Base-by-base conservation (phyloP, 2,329 filamentous ascomycete genomes). In the Aspergillus sp. region DNA sequence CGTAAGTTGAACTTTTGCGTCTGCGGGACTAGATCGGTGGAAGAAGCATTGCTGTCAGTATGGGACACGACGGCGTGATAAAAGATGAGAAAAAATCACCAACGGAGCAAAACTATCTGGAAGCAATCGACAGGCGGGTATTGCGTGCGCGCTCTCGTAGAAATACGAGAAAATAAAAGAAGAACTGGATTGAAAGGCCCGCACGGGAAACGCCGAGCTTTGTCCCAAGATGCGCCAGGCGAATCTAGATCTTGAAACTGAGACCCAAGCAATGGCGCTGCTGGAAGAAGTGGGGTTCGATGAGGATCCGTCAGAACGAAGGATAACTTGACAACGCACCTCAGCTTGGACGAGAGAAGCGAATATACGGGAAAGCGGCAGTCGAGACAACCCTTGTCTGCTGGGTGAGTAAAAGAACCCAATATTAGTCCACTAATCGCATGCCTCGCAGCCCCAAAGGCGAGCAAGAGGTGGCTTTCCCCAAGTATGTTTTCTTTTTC, bases 211-310 rank as follows among this genome's bases (percentile, higher is more conserved):
- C 48, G 49, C 39, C 60, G 51, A 62, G 60, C 59, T 48, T 22
- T 61, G 56, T 45, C 39, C 56, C 56, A 50, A 57, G 58, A 59
- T 51, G 53, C 50, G 53, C 56, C 59, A 61, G 58, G 41, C 54
- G 47, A 44, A 55, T 58, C 50, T 50, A 58, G 54, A 58, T 47
- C 42, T 26, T n/a, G 34, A 36, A 48, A 26, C 41, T 53, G 15
- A 55, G 42, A 52, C 38, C 55, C 45, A 41, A 17, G 50, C 48
- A 48, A 47, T 60, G 43, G 60, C 53, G 57, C 50, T 53, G 58
- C 53, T 57, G 38, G 30, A 38, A 24, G 51, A 53, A 60, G 53
- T 58, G 53, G 42, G 44, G 48, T n/a, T 17, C 9, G 36, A 20
- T 18, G 20, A 36, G 12, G 32, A 45, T 44, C 30, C 17, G 39